Conservation (phyloP, 108 stramenopile species). For the Discostella pseudostelligera region DNA sequence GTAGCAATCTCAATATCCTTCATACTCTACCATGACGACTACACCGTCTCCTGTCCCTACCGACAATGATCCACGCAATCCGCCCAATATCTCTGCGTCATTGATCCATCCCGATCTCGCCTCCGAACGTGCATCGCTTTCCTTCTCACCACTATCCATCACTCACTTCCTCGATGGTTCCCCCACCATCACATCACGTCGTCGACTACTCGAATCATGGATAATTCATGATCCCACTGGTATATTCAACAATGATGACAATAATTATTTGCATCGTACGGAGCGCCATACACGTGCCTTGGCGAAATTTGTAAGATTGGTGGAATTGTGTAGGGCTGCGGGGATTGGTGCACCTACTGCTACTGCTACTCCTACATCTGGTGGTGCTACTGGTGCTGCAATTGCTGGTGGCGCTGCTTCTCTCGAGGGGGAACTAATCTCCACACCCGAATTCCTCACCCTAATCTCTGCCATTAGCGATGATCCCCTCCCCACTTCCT, state of each 20-base stretch:
- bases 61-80: too few species aligned
- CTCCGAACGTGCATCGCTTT: conserved; percentile 57
- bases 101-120: conserved; percentile 59
- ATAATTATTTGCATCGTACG: conserved; percentile 77
- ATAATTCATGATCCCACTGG: conserved; percentile 66
- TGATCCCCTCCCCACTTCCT: conserved; percentile 68
- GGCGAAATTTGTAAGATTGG: conserved; percentile 79
- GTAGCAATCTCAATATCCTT: too few species aligned
- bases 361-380: background rate
- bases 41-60: too few species aligned
- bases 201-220: conserved; percentile 65
- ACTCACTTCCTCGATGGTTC: conserved; percentile 79
- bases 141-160: conserved; percentile 61
- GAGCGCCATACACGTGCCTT: conserved; percentile 76
- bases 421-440: conserved; percentile 57
- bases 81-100: too few species aligned
- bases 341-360: conserved; percentile 48
- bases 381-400: conserved; percentile 4
- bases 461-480: conserved; percentile 69
- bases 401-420: conserved; percentile 8
- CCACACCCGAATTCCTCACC: conserved; percentile 55
- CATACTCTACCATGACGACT: too few species aligned
- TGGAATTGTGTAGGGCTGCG: conserved; percentile 79
- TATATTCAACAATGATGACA: conserved; percentile 72
- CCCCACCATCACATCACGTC: conserved; percentile 41